phyloP scores from a whole-genome alignment of 371 early-diverging fungal genomes.

The Mortierella sp. region DNA sequence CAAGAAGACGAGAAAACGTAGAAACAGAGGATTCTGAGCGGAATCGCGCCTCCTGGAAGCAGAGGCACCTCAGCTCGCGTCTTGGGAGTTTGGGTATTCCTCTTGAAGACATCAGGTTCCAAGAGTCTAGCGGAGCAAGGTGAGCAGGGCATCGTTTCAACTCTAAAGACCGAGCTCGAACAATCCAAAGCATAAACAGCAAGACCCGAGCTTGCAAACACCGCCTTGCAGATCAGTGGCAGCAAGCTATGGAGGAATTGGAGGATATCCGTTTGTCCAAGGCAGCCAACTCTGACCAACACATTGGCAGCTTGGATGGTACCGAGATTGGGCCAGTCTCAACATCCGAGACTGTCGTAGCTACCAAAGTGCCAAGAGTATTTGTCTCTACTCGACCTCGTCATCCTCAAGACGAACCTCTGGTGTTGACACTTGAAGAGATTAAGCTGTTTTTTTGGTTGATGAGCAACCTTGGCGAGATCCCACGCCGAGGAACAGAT shows the following conservation, averaged over 20 bases:
- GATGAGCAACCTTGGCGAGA: conserved; percentile 67
- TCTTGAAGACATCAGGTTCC: conserved; percentile 19
- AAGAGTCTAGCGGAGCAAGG: conserved; percentile 2
- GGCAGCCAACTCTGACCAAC: conserved; percentile 20
- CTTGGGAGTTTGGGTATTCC: conserved; percentile 39
- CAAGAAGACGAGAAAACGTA: conserved; percentile 36
- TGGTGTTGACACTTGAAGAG: conserved; percentile 45
- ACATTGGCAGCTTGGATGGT: conserved; percentile 1
- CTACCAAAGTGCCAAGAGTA: conserved; percentile 21
- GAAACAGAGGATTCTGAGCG: conserved; percentile 21
- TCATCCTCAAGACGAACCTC: conserved; percentile 43
- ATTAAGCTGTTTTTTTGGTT: conserved; percentile 68
- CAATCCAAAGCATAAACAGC: conserved; percentile 23
- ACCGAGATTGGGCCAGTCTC: conserved; percentile 2
- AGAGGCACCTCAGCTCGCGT: neutral
- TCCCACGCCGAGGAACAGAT: conserved; percentile 68
- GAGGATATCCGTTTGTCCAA: conserved; percentile 37
- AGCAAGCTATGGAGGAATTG: conserved; percentile 44
- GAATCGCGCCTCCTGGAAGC: neutral
- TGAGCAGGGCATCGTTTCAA: conserved; percentile 31
- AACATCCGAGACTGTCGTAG: neutral
- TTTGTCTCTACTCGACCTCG: conserved; percentile 29
- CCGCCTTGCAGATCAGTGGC: conserved; percentile 52
- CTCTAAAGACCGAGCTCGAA: conserved; percentile 40
- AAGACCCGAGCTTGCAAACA: conserved; percentile 41